These are phyloP conservation scores for Fusarium sp. DNA, from an alignment of 2,329 filamentous ascomycete species.

Conservation along the genomic window DNA sequence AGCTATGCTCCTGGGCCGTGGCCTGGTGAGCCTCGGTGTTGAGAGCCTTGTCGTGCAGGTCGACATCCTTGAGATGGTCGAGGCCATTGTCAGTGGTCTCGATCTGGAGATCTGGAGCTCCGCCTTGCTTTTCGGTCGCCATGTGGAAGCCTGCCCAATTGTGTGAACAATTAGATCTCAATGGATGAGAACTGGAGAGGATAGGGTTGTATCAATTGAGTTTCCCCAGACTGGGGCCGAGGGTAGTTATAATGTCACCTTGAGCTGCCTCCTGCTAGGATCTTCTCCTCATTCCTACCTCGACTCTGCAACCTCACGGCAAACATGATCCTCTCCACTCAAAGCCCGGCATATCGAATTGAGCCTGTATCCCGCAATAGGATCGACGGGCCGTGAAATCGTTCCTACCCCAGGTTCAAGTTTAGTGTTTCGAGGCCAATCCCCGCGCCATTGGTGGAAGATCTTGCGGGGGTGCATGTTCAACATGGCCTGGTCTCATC, in stretches of 20 bases:
- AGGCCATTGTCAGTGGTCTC: conserved; percentile 48
- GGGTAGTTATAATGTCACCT: conserved; percentile 24
- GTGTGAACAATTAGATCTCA: conserved; percentile 5
- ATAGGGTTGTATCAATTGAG: neutral
- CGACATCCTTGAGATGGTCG: conserved; percentile 48
- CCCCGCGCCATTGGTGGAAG: conserved; percentile 41
- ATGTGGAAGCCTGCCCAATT: conserved; percentile 28
- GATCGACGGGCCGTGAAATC: conserved; percentile 40
- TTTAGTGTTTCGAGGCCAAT: conserved; percentile 3
- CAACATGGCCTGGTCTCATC: conserved; percentile 7
- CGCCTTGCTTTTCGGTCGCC: conserved; percentile 37
- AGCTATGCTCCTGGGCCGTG: conserved; percentile 53
- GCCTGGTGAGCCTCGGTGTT: conserved; percentile 52
- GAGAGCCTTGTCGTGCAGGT: conserved; percentile 53
- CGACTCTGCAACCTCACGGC: neutral
- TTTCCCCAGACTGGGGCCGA: neutral
- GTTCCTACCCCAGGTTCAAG: neutral
- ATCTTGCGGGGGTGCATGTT: conserved; percentile 27
- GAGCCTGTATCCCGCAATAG: conserved; percentile 21
- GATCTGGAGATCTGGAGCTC: conserved; percentile 41
- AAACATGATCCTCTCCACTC: neutral
- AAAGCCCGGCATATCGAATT: neutral
- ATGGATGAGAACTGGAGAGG: neutral
- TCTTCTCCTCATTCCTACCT: conserved; percentile 21
- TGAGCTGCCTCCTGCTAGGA: neutral